These are phyloP conservation scores for Trichosphaerium sp. DNA, from an alignment of 78 protist genomes.

Conservation along the genomic window DNA sequence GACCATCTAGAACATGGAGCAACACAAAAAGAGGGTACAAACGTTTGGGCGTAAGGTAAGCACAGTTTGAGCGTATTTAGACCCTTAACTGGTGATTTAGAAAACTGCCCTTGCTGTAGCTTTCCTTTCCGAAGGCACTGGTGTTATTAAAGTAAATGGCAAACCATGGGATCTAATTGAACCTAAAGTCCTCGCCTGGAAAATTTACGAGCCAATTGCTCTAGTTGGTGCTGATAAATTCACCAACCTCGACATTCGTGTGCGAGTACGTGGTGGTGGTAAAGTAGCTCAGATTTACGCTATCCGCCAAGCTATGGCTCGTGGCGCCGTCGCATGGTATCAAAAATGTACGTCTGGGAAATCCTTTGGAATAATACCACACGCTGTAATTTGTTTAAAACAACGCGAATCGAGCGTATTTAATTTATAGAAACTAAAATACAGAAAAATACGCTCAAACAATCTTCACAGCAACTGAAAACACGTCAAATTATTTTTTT, in stretches of 20 bases:
- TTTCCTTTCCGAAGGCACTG: slow-evolving; percentile 81
- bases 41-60: too few species aligned
- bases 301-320: slow-evolving; percentile 97
- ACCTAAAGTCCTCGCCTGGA: slow-evolving; percentile 89
- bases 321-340: slow-evolving; percentile 94
- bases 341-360: slow-evolving; percentile 82
- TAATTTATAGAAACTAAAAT: too few species aligned
- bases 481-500: too few species aligned
- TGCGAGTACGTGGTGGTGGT: slow-evolving; percentile 98
- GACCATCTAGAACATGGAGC: too few species aligned
- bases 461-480: too few species aligned
- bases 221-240: slow-evolving; percentile 84
- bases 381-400: too few species aligned
- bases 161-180: slow-evolving; percentile 80
- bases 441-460: too few species aligned
- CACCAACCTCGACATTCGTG: slow-evolving; percentile 91
- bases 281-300: slow-evolving; percentile 90
- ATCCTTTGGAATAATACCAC: too few species aligned
- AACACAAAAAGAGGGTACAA: too few species aligned
- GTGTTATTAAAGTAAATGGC: slow-evolving; percentile 95
- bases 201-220: slow-evolving; percentile 94
- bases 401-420: too few species aligned
- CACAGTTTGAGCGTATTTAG: too few species aligned
- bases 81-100: slow-evolving; percentile 61
- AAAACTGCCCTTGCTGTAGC: slow-evolving; percentile 98